Conservation (phyloP, 164 flowering plant genomes). For the Echeveria elegans region DNA sequence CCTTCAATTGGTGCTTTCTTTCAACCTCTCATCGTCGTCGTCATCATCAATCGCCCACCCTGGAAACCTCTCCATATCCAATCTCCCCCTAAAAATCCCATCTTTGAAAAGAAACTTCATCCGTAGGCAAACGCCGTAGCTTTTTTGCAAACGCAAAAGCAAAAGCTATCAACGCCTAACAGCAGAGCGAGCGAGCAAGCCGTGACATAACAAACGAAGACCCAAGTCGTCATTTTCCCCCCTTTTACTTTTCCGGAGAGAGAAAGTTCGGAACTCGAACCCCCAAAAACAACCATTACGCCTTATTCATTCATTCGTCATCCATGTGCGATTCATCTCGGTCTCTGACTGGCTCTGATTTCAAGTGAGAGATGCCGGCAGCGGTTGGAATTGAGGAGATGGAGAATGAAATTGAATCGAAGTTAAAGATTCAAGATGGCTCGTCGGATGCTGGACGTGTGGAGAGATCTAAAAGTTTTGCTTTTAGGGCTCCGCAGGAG, state of each 20-base stretch:
- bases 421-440: slow-evolving; percentile 46
- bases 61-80: neutral
- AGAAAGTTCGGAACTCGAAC: neutral
- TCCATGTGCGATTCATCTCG: neutral
- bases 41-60: neutral
- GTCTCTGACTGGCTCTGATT: neutral
- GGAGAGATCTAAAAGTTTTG: slow-evolving; percentile 57
- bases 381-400: slow-evolving; percentile 28
- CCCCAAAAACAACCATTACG: neutral
- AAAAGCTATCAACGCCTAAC: neutral
- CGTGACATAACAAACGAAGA: neutral
- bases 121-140: neutral
- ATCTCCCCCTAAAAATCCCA: neutral
- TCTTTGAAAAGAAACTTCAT: neutral
- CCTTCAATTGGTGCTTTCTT: neutral
- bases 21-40: neutral
- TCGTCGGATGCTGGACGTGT: slow-evolving; percentile 22
- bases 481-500: slow-evolving; percentile 82
- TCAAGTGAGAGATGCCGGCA: slow-evolving; percentile 41
- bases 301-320: neutral
- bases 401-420: slow-evolving; percentile 79
- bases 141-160: neutral
- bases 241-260: neutral
- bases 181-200: neutral
- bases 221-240: neutral